Conservation (phyloP, 805 yeast species). For the Ogataea minuta region DNA sequence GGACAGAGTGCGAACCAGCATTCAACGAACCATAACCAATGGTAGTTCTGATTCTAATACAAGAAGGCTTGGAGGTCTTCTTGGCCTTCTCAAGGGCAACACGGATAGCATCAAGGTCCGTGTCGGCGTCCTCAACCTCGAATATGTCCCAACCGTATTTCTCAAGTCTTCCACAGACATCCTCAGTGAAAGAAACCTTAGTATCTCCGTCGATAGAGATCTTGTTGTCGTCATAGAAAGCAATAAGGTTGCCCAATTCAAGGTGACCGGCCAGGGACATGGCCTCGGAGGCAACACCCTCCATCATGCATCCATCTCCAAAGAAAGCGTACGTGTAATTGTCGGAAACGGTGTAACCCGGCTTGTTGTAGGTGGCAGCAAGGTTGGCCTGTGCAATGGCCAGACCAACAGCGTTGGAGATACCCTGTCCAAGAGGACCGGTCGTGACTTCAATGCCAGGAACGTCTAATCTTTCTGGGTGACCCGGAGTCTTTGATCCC, state of each 20-base stretch:
- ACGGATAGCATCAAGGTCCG: slow-evolving; percentile 66
- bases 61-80: slow-evolving; percentile 80
- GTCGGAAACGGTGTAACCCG: slow-evolving; percentile 69
- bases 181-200: slow-evolving; percentile 87
- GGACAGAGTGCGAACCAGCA: slow-evolving; percentile 88
- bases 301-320: slow-evolving; percentile 98
- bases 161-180: slow-evolving; percentile 78
- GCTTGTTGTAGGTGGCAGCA: slow-evolving; percentile 93
- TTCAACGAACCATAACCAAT: slow-evolving; percentile 90
- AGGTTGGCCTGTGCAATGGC: slow-evolving; percentile 92
- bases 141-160: slow-evolving; percentile 93
- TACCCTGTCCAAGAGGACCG: slow-evolving; percentile 99
- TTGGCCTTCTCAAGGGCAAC: slow-evolving; percentile 79
- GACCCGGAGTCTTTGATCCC: slow-evolving; percentile 93
- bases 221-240: slow-evolving; percentile 94
- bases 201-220: slow-evolving; percentile 96
- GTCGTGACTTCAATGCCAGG: slow-evolving; percentile 97
- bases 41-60: slow-evolving; percentile 84
- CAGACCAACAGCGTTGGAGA: slow-evolving; percentile 91
- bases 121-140: slow-evolving; percentile 76
- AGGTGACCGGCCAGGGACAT: slow-evolving; percentile 95
- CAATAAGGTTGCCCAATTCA: slow-evolving; percentile 88
- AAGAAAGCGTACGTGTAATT: slow-evolving; percentile 74
- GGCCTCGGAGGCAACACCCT: slow-evolving; percentile 96
- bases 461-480: slow-evolving; percentile 80